Evolutionary conservation across 2,329 filamentous ascomycete species (phyloP).

Genomic region (Thielaviopsis musarum): DNA sequence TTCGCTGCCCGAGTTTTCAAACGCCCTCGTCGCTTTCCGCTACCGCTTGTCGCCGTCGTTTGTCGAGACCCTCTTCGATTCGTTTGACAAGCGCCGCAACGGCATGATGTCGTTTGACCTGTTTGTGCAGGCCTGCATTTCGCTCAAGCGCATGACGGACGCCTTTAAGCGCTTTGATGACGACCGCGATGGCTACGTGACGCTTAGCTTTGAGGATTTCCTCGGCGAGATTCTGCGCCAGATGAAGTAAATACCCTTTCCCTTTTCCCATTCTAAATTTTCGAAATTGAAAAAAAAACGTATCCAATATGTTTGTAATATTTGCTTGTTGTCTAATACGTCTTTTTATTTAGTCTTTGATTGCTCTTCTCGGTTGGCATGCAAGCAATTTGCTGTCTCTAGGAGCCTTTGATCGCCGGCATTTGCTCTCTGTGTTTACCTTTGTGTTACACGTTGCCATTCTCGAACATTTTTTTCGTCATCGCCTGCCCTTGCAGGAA

Average conservation of each 20-base stretch:
- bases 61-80: constrained; percentile 68
- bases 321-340: no score
- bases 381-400: no score
- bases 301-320: background rate
- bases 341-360: background rate
- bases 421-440: no score
- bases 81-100: constrained; percentile 63
- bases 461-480: no score
- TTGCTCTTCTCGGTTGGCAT: background rate
- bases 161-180: constrained; percentile 98
- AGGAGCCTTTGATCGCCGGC: no score
- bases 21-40: constrained; percentile 82
- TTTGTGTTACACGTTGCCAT: no score
- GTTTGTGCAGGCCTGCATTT: constrained; percentile 95
- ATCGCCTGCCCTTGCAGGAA: background rate
- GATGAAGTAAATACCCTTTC: constrained; percentile 27
- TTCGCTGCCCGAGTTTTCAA: constrained; percentile 68
- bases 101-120: constrained; percentile 80
- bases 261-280: background rate
- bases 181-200: constrained; percentile 86
- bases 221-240: constrained; percentile 50
- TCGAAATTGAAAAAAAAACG: background rate
- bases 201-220: constrained; percentile 68
- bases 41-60: constrained; percentile 79
- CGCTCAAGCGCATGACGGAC: constrained; percentile 94